Conservation (phyloP, 148 eudicot species). For the Heliosperma pusillum region DNA sequence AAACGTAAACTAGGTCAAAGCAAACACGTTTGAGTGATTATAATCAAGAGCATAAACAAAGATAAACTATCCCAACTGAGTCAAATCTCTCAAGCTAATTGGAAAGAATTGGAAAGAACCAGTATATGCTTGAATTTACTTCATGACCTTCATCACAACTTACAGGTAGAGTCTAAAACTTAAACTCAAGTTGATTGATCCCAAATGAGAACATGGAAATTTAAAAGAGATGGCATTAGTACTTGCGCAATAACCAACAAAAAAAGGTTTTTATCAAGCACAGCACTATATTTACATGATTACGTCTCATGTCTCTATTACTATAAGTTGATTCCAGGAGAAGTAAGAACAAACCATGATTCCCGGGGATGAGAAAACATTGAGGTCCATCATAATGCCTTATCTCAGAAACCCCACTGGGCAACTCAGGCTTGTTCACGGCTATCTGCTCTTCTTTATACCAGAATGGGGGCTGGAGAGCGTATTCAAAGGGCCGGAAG, state of each 20-base stretch:
- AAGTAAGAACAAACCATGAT: slow-evolving; percentile 61
- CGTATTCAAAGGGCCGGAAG: slow-evolving; percentile 89
- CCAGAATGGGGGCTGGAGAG: slow-evolving; percentile 89
- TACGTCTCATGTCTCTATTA: background rate
- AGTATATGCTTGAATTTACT: background rate
- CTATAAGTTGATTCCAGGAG: slow-evolving; percentile 3
- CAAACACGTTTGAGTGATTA: background rate
- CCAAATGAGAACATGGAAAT: background rate
- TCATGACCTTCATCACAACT: background rate
- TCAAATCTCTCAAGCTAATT: background rate
- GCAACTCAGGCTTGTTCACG: slow-evolving; percentile 90
- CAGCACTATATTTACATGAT: background rate
- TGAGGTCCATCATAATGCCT: slow-evolving; percentile 90
- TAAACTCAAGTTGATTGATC: background rate
- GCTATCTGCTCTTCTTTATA: slow-evolving; percentile 88
- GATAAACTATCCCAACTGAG: background rate
- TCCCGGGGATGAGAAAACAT: slow-evolving; percentile 95
- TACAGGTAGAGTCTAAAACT: background rate
- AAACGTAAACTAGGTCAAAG: background rate
- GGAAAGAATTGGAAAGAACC: background rate
- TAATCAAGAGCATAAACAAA: background rate
- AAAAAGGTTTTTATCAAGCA: background rate
- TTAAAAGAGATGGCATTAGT: background rate
- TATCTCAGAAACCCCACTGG: slow-evolving; percentile 58
- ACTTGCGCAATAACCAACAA: background rate